These are phyloP conservation scores for Penicilliopsis zonata DNA, from an alignment of 495 filamentous ascomycete genomes.

Conservation along the genomic window DNA sequence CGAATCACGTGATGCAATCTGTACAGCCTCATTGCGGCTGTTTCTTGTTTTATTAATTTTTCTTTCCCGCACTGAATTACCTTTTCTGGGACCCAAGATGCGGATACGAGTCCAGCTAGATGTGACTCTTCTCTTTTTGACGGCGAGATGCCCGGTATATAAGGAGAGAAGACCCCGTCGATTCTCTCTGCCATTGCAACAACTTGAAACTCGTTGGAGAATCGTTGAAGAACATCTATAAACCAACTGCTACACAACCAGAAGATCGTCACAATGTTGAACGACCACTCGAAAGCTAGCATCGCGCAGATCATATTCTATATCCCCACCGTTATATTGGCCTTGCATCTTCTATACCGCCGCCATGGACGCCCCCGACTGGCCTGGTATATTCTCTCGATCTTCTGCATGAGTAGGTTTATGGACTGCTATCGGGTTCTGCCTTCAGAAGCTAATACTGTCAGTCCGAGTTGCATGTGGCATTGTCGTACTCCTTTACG, in stretches of 20 bases:
- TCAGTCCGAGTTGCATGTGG: slow-evolving; percentile 12
- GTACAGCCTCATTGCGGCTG: not conserved
- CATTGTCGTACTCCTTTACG: slow-evolving; percentile 12
- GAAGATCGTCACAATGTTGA: slow-evolving; percentile 9
- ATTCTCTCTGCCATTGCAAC: not conserved
- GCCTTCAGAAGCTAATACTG: no score
- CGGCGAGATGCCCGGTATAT: not conserved
- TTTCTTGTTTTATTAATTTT: not conserved
- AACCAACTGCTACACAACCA: not conserved
- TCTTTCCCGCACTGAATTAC: not conserved
- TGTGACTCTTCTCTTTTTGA: not conserved
- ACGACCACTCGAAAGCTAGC: slow-evolving; percentile 11
- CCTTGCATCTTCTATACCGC: slow-evolving; percentile 6
- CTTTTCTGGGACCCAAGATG: slow-evolving; percentile 1
- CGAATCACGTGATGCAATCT: slow-evolving; percentile 1
- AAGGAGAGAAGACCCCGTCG: not conserved
- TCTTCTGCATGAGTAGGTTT: slow-evolving; percentile 6
- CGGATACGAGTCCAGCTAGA: not conserved
- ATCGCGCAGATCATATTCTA: slow-evolving; percentile 17
- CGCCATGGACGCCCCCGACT: slow-evolving; percentile 12
- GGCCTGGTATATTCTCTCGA: slow-evolving; percentile 8
- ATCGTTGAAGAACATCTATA: not conserved
- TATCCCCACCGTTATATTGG: slow-evolving; percentile 7
- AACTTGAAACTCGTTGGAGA: no score
- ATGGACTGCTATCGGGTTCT: not conserved